phyloP scores from a whole-genome alignment of 768 basidiomycete genomes.

The Panellus pusillus region DNA sequence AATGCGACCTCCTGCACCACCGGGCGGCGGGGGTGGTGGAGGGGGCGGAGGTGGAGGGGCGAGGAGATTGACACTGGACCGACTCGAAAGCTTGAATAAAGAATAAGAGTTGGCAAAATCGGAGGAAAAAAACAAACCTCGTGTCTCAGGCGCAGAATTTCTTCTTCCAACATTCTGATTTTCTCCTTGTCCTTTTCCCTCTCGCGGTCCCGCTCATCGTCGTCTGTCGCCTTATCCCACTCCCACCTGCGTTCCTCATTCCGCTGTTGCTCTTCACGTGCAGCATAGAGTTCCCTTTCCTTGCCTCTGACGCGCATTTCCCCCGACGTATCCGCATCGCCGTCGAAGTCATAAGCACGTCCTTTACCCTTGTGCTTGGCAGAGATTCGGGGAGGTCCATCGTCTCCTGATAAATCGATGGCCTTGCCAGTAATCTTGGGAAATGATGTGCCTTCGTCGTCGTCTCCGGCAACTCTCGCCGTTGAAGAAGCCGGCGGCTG shows the following conservation, averaged over 20 bases:
- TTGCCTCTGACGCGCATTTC: conserved; percentile 55
- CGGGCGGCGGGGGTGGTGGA: conserved; percentile 46
- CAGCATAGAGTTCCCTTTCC: conserved; percentile 61
- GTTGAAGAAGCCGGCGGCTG: conserved; percentile 41
- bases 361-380: conserved; percentile 45
- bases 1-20: conserved; percentile 27
- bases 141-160: conserved; percentile 57
- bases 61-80: conserved; percentile 24
- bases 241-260: conserved; percentile 40
- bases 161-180: conserved; percentile 65
- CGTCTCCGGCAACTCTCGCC: conserved; percentile 44
- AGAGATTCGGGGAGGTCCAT: conserved; percentile 12
- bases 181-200: conserved; percentile 58
- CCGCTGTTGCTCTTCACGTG: conserved; percentile 49
- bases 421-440: conserved; percentile 25
- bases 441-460: conserved; percentile 51
- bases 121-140: conserved; percentile 41
- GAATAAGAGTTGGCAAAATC: background rate
- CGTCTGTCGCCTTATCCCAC: conserved; percentile 33
- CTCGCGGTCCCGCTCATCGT: conserved; percentile 39
- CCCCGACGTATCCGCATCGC: conserved; percentile 40
- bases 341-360: conserved; percentile 32
- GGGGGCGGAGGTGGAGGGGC: conserved; percentile 42
- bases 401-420: background rate
- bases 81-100: conserved; percentile 45